A percentile compares a stretch with the other conserved stretches of the same genome.
These are phyloP conservation scores for Russula vinacea DNA, from an alignment of 768 basidiomycete genomes.

Conservation along the genomic window DNA sequence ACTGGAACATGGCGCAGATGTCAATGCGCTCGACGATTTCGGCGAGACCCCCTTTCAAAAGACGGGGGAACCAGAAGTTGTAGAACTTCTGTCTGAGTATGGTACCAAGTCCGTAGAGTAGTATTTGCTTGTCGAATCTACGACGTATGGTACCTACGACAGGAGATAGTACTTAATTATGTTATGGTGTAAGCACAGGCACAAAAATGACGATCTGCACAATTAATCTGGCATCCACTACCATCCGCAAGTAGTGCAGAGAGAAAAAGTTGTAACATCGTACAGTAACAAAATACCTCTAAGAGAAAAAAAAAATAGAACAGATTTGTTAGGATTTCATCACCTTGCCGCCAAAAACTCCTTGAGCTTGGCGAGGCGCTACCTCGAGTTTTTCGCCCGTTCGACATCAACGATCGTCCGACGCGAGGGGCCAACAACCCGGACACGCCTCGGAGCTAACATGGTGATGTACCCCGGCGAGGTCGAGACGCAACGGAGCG, in stretches of 20 bases:
- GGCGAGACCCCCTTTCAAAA: neutral
- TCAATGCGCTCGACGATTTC: neutral
- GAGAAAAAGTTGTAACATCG: too few relatives aligned
- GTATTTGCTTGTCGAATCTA: neutral
- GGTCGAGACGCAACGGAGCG: slow-evolving; percentile 39
- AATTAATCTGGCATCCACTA: too few relatives aligned
- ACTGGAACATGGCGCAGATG: neutral
- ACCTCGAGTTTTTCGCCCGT: slow-evolving; percentile 32
- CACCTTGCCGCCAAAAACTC: slow-evolving; percentile 20
- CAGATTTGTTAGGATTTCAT: too few relatives aligned
- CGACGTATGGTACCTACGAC: neutral
- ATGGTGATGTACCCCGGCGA: slow-evolving; percentile 11
- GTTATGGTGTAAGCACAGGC: too few relatives aligned
- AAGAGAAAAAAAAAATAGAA: too few relatives aligned
- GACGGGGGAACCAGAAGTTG: neutral
- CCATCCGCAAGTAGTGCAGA: too few relatives aligned
- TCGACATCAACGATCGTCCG: slow-evolving; percentile 29
- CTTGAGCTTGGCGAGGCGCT: slow-evolving; percentile 25
- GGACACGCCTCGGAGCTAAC: slow-evolving; percentile 20
- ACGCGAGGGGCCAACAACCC: too few relatives aligned
- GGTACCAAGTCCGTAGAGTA: neutral
- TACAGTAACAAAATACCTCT: too few relatives aligned
- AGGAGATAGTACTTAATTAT: too few relatives aligned
- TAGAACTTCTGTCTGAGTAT: neutral
- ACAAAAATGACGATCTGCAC: too few relatives aligned